phyloP scores from a whole-genome alignment of 1,284 basidiomycete genomes.

The Ceratobasidium sp. region DNA sequence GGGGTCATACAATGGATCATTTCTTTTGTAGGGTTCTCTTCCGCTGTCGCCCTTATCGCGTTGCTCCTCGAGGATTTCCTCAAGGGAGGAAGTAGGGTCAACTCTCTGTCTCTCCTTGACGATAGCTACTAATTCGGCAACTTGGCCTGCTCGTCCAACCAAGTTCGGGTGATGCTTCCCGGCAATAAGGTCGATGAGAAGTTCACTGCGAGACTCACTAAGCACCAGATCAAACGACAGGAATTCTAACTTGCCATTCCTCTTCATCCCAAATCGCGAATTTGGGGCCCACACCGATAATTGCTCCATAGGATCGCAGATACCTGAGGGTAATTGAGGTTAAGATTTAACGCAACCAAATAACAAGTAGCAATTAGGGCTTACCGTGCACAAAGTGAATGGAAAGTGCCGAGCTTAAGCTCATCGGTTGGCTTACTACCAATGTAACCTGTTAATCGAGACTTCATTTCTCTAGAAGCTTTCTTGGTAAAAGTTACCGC shows the following conservation, averaged over 20 bases:
- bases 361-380: background rate
- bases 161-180: conserved; percentile 53
- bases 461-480: conserved; percentile 87
- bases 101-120: too few species aligned
- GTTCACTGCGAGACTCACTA: conserved; percentile 59
- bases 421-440: background rate
- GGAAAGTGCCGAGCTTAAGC: conserved; percentile 64
- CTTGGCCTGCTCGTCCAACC: conserved; percentile 67
- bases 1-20: too few species aligned
- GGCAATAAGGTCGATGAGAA: conserved; percentile 67
- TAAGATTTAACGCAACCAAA: too few species aligned
- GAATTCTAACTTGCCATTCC: conserved; percentile 67
- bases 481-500: conserved; percentile 89
- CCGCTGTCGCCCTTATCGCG: background rate
- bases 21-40: too few species aligned
- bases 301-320: conserved; percentile 68
- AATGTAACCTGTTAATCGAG: conserved; percentile 58
- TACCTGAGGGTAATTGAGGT: too few species aligned
- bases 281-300: conserved; percentile 70
- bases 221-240: background rate
- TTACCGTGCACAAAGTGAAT: conserved; percentile 73
- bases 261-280: conserved; percentile 86
- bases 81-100: conserved; percentile 51
- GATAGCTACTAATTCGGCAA: conserved; percentile 72
- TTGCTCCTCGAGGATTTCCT: background rate